phyloP scores from a whole-genome alignment of 2,329 filamentous ascomycete species.

The Leptoxyphium fumago region DNA sequence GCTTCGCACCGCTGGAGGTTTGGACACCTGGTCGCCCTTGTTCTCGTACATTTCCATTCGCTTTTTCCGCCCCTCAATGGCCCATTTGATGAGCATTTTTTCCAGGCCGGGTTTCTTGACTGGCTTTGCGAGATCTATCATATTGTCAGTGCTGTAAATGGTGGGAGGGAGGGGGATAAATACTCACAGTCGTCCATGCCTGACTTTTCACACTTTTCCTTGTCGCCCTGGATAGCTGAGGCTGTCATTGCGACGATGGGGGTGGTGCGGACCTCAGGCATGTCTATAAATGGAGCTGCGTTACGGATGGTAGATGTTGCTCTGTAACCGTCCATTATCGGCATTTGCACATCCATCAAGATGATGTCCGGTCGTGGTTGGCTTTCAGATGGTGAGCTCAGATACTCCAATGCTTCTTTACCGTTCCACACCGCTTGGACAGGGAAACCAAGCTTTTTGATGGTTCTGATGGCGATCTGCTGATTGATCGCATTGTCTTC shows the following conservation, averaged over 20 bases:
- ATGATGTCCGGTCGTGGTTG: conserved; percentile 55
- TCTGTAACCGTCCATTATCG: conserved; percentile 60
- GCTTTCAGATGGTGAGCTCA: conserved; percentile 28
- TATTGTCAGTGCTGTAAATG: conserved; percentile 15
- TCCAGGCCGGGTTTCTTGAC: conserved; percentile 55
- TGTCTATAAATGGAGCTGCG: conserved; percentile 47
- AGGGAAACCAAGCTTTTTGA: conserved; percentile 57
- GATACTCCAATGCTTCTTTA: conserved; percentile 61
- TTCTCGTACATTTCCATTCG: conserved; percentile 11
- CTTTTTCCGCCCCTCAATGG: conserved; percentile 28
- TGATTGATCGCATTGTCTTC: conserved; percentile 64
- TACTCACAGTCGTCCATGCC: conserved; percentile 52
- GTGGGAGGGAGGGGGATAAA: background rate
- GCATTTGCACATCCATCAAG: conserved; percentile 34
- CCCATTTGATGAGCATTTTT: conserved; percentile 58
- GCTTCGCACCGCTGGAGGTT: conserved; percentile 8
- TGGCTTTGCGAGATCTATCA: conserved; percentile 47
- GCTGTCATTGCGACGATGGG: conserved; percentile 75
- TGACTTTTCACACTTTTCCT: conserved; percentile 56
- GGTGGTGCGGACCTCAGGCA: conserved; percentile 41
- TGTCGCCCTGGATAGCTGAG: conserved; percentile 61
- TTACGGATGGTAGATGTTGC: conserved; percentile 61
- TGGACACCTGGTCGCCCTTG: conserved; percentile 3
- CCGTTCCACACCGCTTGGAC: conserved; percentile 64
- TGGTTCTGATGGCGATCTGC: conserved; percentile 61